Evolutionary conservation across 257 asterid genomes (phyloP).

Genomic region (Lycium barbarum): DNA sequence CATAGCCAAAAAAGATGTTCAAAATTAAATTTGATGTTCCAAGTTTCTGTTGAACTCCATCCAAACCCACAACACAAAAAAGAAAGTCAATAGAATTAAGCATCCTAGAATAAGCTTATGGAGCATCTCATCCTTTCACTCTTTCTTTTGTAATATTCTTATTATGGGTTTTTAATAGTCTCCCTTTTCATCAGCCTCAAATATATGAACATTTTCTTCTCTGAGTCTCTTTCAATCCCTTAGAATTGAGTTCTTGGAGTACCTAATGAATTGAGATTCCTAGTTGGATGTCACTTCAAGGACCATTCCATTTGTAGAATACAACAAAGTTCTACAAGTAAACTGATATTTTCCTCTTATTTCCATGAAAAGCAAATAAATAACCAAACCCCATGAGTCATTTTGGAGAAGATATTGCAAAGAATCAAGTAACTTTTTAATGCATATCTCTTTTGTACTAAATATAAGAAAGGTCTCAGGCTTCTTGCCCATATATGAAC

Average conservation of each 20-base stretch:
- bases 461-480: slow-evolving; percentile 50
- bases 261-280: not conserved
- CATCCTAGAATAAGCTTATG: not conserved
- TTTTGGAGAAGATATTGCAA: slow-evolving; percentile 18
- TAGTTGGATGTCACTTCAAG: slow-evolving; percentile 50
- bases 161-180: not conserved
- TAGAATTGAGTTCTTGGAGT: not conserved
- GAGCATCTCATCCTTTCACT: slow-evolving; percentile 2
- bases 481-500: slow-evolving; percentile 48
- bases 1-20: not conserved
- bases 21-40: too few relatives aligned
- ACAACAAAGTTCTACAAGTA: slow-evolving; percentile 43
- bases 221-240: not conserved
- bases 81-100: too few relatives aligned
- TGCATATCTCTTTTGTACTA: slow-evolving; percentile 38
- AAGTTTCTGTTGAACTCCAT: not conserved
- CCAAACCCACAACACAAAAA: not conserved
- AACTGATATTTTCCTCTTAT: slow-evolving; percentile 22
- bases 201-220: slow-evolving; percentile 15
- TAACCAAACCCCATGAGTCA: slow-evolving; percentile 27
- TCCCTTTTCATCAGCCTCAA: slow-evolving; percentile 4
- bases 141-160: not conserved
- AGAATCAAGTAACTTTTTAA: slow-evolving; percentile 38
- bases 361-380: slow-evolving; percentile 35
- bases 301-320: slow-evolving; percentile 42